Percentiles rank a stretch among this genome's conserved stretches.
These are phyloP conservation scores for Colletotrichum sp. DNA, from an alignment of 2,329 filamentous ascomycete species.

Conservation along the genomic window DNA sequence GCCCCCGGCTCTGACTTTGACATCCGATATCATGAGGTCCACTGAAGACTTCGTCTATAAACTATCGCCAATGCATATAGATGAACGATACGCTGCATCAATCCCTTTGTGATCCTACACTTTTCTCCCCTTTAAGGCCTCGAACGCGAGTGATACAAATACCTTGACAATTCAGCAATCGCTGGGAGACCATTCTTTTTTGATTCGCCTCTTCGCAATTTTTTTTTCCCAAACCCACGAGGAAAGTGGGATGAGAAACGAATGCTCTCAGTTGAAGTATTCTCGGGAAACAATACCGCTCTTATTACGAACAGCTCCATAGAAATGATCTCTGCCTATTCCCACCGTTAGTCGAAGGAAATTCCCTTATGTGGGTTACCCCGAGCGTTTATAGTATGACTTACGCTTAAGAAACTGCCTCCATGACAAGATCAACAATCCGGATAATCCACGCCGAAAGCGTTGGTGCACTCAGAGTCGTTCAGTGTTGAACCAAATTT, in stretches of 20 bases:
- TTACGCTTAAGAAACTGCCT: background rate
- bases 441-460: background rate
- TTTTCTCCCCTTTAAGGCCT: background rate
- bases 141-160: background rate
- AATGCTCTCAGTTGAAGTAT: fast-evolving
- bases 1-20: background rate
- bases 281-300: background rate
- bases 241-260: background rate
- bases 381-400: background rate
- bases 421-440: background rate
- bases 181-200: background rate
- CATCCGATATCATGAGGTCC: background rate
- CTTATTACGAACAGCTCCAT: background rate
- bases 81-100: background rate
- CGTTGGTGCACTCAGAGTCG: background rate
- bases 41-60: background rate
- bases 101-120: background rate
- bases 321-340: background rate
- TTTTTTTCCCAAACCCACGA: fast-evolving
- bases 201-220: background rate
- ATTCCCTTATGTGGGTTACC: background rate
- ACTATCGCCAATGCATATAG: background rate
- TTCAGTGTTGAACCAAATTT: background rate
- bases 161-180: background rate
- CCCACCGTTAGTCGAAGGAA: background rate